Conservation (phyloP, 768 basidiomycete species). For the Dendrothele bispora region DNA sequence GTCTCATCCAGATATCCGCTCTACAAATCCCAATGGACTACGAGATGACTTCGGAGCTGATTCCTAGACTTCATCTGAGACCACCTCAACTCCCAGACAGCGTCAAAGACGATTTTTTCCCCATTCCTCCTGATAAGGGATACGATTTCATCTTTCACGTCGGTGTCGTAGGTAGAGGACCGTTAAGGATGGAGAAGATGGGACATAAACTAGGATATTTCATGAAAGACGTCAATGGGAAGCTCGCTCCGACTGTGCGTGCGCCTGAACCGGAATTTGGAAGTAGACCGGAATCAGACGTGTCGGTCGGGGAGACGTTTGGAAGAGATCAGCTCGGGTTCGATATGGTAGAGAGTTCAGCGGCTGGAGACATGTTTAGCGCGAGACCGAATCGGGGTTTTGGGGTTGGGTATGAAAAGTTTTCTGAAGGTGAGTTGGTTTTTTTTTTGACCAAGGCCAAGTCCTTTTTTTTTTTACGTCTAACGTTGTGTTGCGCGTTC, state of each 20-base stretch:
- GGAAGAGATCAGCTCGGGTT: constrained; percentile 37
- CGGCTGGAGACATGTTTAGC: constrained; percentile 32
- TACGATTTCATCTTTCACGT: constrained; percentile 75
- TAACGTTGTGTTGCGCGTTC: no score
- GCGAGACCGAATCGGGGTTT: constrained; percentile 42
- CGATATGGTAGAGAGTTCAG: constrained; percentile 34
- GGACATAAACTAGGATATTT: constrained; percentile 69
- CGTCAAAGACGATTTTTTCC: constrained; percentile 25
- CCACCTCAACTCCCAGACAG: constrained; percentile 52
- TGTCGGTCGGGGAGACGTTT: constrained; percentile 12
- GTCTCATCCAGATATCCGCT: constrained; percentile 58
- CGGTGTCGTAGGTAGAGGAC: constrained; percentile 65
- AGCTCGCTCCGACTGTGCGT: constrained; percentile 52
- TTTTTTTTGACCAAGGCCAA: no score
- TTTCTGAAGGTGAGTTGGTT: constrained; percentile 34
- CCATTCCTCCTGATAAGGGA: constrained; percentile 44
- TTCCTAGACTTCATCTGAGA: constrained; percentile 59
- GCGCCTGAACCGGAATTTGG: constrained; percentile 40
- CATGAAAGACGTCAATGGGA: constrained; percentile 63
- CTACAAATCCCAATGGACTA: constrained; percentile 62
- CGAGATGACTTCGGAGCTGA: constrained; percentile 49
- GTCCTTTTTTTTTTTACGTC: no score
- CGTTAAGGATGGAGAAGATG: constrained; percentile 61
- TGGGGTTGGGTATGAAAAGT: constrained; percentile 50
- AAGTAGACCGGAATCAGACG: constrained; percentile 29